phyloP scores from a whole-genome alignment of 2,329 filamentous ascomycete genomes.

The Colletotrichum spinosum region DNA sequence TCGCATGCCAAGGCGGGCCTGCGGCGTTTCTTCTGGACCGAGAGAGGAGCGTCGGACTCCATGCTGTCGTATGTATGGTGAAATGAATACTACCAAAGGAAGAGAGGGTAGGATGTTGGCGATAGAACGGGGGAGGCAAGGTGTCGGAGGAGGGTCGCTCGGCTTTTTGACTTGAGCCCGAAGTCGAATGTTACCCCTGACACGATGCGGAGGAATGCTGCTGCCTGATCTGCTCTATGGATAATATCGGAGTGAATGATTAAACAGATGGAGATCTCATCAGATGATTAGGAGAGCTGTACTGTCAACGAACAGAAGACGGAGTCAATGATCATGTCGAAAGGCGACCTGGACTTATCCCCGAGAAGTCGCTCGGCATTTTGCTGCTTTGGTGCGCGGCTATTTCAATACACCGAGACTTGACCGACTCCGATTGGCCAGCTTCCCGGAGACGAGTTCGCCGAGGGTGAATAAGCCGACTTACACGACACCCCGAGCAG shows the following conservation, averaged over 20 bases:
- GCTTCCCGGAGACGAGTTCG: background rate
- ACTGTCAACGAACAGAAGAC: background rate
- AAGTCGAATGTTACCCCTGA: background rate
- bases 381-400: background rate
- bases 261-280: slow-evolving; percentile 4
- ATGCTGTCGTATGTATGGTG: background rate
- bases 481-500: slow-evolving; percentile 26
- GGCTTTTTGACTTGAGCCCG: slow-evolving; percentile 27
- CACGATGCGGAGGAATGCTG: background rate
- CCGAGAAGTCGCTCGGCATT: slow-evolving; percentile 21
- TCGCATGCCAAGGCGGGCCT: slow-evolving; percentile 62
- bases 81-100: background rate
- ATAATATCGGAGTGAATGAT: background rate
- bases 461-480: slow-evolving; percentile 21
- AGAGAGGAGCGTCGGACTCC: background rate
- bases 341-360: slow-evolving; percentile 12
- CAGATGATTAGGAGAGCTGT: slow-evolving; percentile 24
- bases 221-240: background rate
- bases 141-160: slow-evolving; percentile 1
- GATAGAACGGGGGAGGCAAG: background rate
- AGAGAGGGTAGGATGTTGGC: background rate
- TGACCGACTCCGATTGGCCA: background rate
- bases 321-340: background rate
- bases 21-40: slow-evolving; percentile 50
- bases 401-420: slow-evolving; percentile 28